A percentile compares a stretch with the other conserved stretches of the same genome.
Conservation (phyloP, 352 stramenopile genomes). For the Blastocystis hominis region DNA sequence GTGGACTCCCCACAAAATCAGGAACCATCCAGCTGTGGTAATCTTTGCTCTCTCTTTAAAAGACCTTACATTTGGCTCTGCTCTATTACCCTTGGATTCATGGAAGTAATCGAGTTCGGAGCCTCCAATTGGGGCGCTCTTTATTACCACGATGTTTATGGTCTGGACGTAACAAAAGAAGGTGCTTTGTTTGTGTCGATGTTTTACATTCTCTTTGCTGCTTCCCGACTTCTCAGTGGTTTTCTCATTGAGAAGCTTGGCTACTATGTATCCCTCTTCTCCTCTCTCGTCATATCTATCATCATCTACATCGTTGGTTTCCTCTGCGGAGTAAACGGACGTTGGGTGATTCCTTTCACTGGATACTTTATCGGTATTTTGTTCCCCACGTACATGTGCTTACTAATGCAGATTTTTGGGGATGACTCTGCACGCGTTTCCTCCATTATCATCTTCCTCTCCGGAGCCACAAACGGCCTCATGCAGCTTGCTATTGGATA, state of each 20-base stretch:
- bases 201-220: conserved; percentile 32
- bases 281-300: neutral
- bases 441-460: conserved; percentile 16
- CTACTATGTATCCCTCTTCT: neutral
- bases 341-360: conserved; percentile 47
- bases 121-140: conserved; percentile 46
- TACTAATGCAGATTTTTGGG: conserved; percentile 11
- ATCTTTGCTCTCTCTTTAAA: neutral
- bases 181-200: conserved; percentile 21
- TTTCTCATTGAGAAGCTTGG: conserved; percentile 29
- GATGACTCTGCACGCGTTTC: neutral
- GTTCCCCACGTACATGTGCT: conserved; percentile 48
- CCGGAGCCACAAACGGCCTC: conserved; percentile 31
- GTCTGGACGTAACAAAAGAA: conserved; percentile 19
- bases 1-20: neutral
- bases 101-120: conserved; percentile 51
- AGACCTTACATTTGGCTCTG: conserved; percentile 3
- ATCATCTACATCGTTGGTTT: conserved; percentile 37
- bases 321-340: neutral
- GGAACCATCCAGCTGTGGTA: neutral
- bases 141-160: conserved; percentile 37
- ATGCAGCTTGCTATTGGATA: conserved; percentile 22
- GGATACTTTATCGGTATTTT: conserved; percentile 44
- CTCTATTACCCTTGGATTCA: neutral
- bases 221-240: neutral